Conservation (phyloP, 352 stramenopile genomes). For the Phytophthora hybrid region DNA sequence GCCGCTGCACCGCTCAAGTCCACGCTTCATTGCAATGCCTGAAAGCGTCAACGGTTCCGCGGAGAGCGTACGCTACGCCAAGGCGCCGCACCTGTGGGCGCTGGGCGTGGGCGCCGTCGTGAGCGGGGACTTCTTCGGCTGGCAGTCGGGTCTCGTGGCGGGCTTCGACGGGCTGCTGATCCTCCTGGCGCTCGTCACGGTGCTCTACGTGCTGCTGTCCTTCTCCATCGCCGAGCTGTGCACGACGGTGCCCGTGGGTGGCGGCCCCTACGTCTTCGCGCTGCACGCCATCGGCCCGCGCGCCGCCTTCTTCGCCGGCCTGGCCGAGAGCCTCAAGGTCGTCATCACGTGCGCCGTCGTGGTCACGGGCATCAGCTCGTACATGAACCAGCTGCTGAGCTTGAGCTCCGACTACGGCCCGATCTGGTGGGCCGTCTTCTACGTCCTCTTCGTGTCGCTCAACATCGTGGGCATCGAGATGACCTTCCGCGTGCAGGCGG, state of each 20-base stretch:
- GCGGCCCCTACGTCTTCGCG: slow-evolving; percentile 72
- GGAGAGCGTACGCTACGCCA: slow-evolving; percentile 49
- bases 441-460: slow-evolving; percentile 67
- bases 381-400: slow-evolving; percentile 65
- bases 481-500: slow-evolving; percentile 71
- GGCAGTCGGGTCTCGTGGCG: slow-evolving; percentile 60
- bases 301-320: slow-evolving; percentile 68
- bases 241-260: slow-evolving; percentile 58
- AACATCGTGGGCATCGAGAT: slow-evolving; percentile 70
- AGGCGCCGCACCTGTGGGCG: slow-evolving; percentile 64
- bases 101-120: slow-evolving; percentile 65
- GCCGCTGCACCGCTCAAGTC: slow-evolving; percentile 8
- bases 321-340: slow-evolving; percentile 78
- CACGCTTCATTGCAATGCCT: slow-evolving; percentile 5
- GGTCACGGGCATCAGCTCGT: slow-evolving; percentile 71
- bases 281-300: slow-evolving; percentile 63
- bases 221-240: slow-evolving; percentile 81
- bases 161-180: slow-evolving; percentile 70
- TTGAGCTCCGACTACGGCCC: slow-evolving; percentile 48
- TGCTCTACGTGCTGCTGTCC: slow-evolving; percentile 69
- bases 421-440: slow-evolving; percentile 72
- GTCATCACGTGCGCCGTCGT: slow-evolving; percentile 70
- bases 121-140: slow-evolving; percentile 72
- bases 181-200: slow-evolving; percentile 26
- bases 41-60: slow-evolving; percentile 22